These are phyloP conservation scores for Chenopodium album DNA, from an alignment of 148 eudicot species.

Conservation along the genomic window DNA sequence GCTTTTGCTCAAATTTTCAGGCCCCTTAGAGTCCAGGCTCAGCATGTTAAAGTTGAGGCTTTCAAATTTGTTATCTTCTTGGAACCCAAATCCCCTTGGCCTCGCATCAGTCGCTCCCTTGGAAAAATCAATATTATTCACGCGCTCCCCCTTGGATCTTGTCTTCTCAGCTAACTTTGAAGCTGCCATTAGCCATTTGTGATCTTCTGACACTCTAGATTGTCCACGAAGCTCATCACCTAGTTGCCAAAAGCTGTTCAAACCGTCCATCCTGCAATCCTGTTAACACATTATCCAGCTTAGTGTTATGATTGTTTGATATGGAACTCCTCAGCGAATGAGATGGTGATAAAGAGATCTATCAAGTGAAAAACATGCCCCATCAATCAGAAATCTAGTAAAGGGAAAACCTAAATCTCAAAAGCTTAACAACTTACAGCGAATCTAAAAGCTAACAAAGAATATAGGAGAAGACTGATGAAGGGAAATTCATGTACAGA, in stretches of 20 bases:
- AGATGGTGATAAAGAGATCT: neutral
- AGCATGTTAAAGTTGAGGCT: slow-evolving; percentile 77
- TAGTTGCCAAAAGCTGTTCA: slow-evolving; percentile 79
- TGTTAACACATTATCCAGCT: slow-evolving; percentile 10
- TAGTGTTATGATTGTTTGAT: neutral
- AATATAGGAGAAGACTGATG: neutral
- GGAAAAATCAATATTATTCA: slow-evolving; percentile 78
- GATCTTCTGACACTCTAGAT: slow-evolving; percentile 75
- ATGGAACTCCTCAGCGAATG: neutral
- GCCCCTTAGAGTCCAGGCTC: slow-evolving; percentile 61
- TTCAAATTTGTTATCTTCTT: slow-evolving; percentile 88
- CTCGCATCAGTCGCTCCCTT: slow-evolving; percentile 64
- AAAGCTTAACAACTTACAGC: neutral
- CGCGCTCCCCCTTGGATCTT: slow-evolving; percentile 75
- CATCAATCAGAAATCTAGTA: too few species aligned
- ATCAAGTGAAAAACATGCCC: neutral
- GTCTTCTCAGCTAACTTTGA: slow-evolving; percentile 94
- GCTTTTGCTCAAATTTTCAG: slow-evolving; percentile 48
- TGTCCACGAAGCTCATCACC: slow-evolving; percentile 95
- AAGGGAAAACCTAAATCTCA: neutral
- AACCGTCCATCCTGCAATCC: slow-evolving; percentile 64
- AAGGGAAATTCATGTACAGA: neutral
- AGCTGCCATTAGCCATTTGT: slow-evolving; percentile 90
- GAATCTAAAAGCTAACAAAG: neutral
- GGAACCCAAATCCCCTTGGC: slow-evolving; percentile 59